Conservation (phyloP, 2,329 filamentous ascomycete genomes). For the Talaromyces sp. region DNA sequence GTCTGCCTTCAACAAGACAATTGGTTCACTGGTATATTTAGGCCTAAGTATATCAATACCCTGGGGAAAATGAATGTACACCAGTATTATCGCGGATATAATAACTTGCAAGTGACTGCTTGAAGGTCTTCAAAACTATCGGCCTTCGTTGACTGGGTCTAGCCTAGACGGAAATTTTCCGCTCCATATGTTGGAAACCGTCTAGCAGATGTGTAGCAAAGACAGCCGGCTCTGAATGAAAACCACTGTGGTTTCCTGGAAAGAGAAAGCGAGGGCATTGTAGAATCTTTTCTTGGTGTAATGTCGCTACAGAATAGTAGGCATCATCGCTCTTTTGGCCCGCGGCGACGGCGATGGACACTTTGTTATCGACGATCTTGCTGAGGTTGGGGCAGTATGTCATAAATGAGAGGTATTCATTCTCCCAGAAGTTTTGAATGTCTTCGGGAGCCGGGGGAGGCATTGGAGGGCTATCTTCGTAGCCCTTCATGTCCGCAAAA, state of each 20-base stretch:
- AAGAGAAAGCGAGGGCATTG: neutral
- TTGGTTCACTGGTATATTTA: neutral
- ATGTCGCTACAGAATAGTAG: neutral
- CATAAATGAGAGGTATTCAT: neutral
- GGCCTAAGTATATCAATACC: neutral
- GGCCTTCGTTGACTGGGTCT: neutral
- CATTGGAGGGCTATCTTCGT: neutral
- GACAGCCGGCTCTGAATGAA: neutral
- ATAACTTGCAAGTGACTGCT: neutral
- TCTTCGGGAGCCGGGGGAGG: neutral
- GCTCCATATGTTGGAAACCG: neutral
- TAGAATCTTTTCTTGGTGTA: neutral
- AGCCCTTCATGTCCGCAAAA: neutral
- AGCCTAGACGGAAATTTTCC: neutral
- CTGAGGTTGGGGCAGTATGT: neutral
- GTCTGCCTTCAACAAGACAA: neutral
- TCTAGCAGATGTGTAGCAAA: neutral
- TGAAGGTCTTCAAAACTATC: neutral
- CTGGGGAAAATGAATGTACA: neutral
- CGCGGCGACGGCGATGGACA: neutral
- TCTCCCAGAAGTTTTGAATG: neutral
- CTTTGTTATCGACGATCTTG: neutral
- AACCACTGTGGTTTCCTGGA: neutral
- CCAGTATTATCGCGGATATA: neutral
- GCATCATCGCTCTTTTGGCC: neutral